A percentile compares a stretch with the other conserved stretches of the same genome.
These are phyloP conservation scores for Strigomonas galati DNA, from an alignment of 208 protist species.

Conservation along the genomic window DNA sequence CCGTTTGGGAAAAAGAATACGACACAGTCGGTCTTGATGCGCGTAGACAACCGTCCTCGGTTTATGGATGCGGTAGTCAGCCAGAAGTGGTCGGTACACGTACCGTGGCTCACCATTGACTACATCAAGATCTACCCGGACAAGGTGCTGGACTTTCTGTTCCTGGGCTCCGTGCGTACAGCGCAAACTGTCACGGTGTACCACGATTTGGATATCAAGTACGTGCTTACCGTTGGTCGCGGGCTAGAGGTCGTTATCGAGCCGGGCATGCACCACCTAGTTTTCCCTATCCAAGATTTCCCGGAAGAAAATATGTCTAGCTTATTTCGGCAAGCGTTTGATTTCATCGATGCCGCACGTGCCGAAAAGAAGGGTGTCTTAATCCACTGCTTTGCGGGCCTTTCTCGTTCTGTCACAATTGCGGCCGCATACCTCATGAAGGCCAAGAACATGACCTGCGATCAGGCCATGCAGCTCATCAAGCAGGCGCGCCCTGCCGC, in stretches of 20 bases:
- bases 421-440: slow-evolving; percentile 87
- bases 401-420: slow-evolving; percentile 86
- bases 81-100: slow-evolving; percentile 36
- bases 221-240: slow-evolving; percentile 72
- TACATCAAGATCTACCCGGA: slow-evolving; percentile 90
- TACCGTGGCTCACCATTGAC: slow-evolving; percentile 69
- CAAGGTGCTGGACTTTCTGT: slow-evolving; percentile 82
- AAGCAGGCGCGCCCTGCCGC: slow-evolving; percentile 59
- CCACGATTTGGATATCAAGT: slow-evolving; percentile 76
- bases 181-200: slow-evolving; percentile 79
- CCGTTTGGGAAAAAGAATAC: slow-evolving; percentile 16
- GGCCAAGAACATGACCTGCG: slow-evolving; percentile 41
- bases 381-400: slow-evolving; percentile 88
- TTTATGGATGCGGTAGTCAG: slow-evolving; percentile 58
- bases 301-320: slow-evolving; percentile 57
- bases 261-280: slow-evolving; percentile 74
- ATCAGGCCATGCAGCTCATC: slow-evolving; percentile 67
- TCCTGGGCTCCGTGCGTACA: slow-evolving; percentile 78
- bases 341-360: slow-evolving; percentile 76
- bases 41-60: slow-evolving; percentile 71
- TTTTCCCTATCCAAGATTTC: slow-evolving; percentile 74
- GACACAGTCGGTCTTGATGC: slow-evolving; percentile 30
- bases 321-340: slow-evolving; percentile 66
- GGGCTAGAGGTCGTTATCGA: slow-evolving; percentile 63
- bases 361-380: slow-evolving; percentile 60